Percentiles rank a stretch among this genome's conserved stretches.
Evolutionary conservation across 345 rosid species (phyloP).

Genomic region (Barbarea vulgaris): DNA sequence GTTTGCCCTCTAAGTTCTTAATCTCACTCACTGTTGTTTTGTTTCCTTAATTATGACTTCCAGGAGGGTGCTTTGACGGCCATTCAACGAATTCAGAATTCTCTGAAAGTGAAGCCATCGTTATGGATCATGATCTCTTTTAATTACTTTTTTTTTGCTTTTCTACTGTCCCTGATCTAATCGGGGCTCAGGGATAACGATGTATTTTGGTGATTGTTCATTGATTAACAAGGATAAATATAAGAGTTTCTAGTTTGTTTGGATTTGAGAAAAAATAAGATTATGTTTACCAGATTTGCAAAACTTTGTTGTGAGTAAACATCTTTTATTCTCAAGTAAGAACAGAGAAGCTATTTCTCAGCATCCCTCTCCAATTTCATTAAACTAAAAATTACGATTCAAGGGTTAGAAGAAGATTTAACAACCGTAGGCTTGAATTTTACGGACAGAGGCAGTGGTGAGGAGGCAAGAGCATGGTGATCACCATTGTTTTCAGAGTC

Average conservation of each 20-base stretch:
- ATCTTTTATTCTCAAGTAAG: slow-evolving; percentile 19
- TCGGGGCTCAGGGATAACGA: background rate
- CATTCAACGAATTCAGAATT: slow-evolving; percentile 68
- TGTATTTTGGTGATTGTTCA: background rate
- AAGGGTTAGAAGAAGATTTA: slow-evolving; percentile 31
- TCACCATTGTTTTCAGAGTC: slow-evolving; percentile 15
- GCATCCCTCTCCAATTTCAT: background rate
- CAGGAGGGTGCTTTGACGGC: slow-evolving; percentile 92
- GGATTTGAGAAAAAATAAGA: background rate
- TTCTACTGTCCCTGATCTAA: too few species aligned
- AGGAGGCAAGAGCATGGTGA: slow-evolving; percentile 25
- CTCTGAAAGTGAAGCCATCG: slow-evolving; percentile 66
- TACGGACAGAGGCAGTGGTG: slow-evolving; percentile 27
- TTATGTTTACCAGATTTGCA: background rate
- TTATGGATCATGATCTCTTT: slow-evolving; percentile 18
- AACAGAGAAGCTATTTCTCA: slow-evolving; percentile 21
- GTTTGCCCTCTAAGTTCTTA: background rate
- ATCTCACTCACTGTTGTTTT: background rate
- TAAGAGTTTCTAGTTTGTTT: background rate
- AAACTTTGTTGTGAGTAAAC: background rate
- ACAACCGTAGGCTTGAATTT: slow-evolving; percentile 21
- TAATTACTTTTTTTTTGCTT: slow-evolving; percentile 7
- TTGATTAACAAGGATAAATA: slow-evolving; percentile 12
- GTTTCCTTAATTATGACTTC: background rate
- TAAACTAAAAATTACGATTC: background rate